Base-by-base conservation (phyloP, 495 filamentous ascomycete genomes). In the Chaetomium fimeti region DNA sequence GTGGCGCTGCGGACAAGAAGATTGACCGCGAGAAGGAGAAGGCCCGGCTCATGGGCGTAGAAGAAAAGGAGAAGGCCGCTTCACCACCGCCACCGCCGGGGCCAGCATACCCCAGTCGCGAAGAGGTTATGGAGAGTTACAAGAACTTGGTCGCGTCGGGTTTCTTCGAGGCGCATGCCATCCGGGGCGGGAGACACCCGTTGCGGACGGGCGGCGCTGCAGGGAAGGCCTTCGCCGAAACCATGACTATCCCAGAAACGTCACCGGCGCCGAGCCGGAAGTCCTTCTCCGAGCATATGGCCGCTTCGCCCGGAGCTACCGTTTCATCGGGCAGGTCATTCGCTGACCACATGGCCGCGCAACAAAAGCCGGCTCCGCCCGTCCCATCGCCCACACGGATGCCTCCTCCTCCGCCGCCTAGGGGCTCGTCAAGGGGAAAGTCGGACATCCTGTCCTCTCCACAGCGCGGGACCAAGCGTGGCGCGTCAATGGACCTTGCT, bases 111-210 rank as follows among this genome's bases (percentile, higher is more conserved):
- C 79, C 79, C 22, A 73, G 74, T 4, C 68, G 75, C 5, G 80
- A 82, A 47, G 79, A 82, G 40, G 75, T 81, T 40, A 48, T 79
- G 66, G 72, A 76, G 60, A 80, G 72, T 42, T 82, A 82, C 62
- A 74, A 77, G 62, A 69, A 76, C 54, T 65, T 82, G 20, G 66
- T 81, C 60, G 74, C 75, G 1, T 75, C 74, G 13, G 80, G 80
- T 51, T 82, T 82, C 72, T 82, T 82, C 60, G 74, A 75, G 38
- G 64, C 74, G 24, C 79, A 82, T 61, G 79, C 78, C 27, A 82
- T 81, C 62, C 74, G 79, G 18, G 78, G 77, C 13, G 80, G 79
- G 0, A 69, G 80, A 8, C 78, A 82, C 57, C 71, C 74, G 36
- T 66, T 59, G 53, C 71, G 57, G 45, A 63, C 42, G 43, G 25